These are phyloP conservation scores for Fusarium cicatricum DNA, from an alignment of 2,329 filamentous ascomycete species.

Conservation along the genomic window DNA sequence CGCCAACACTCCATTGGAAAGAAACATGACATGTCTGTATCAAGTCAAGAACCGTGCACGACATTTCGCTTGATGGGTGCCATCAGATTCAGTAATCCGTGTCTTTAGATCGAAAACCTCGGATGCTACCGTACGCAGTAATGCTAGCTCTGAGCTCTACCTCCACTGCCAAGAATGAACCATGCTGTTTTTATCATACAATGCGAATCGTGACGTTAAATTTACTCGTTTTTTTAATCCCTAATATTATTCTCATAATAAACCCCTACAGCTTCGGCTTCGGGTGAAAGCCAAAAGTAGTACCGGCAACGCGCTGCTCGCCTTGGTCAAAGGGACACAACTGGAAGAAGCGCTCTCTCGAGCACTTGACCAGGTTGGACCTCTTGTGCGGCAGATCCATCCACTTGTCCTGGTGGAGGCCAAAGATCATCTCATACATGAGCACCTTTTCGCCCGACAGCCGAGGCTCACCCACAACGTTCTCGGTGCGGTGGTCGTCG, in stretches of 20 bases:
- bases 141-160: not conserved
- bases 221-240: not conserved
- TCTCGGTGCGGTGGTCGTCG: constrained; percentile 65
- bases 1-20: not conserved
- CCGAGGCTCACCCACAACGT: constrained; percentile 74
- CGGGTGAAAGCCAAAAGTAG: constrained; percentile 60
- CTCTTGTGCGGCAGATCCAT: constrained; percentile 78
- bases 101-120: not conserved
- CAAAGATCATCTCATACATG: constrained; percentile 77
- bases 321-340: constrained; percentile 65
- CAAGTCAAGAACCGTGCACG: constrained; percentile 7
- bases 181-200: not conserved
- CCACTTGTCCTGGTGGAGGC: constrained; percentile 75
- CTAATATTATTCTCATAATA: not conserved
- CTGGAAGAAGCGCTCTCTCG: constrained; percentile 74
- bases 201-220: constrained; percentile 9
- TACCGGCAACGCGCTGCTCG: constrained; percentile 62
- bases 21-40: no score
- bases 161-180: constrained; percentile 8
- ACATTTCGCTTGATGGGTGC: constrained; percentile 14
- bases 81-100: constrained; percentile 9
- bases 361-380: constrained; percentile 70
- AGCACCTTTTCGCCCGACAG: constrained; percentile 73
- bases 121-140: not conserved
- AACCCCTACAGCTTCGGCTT: constrained; percentile 51